Evolutionary conservation across 148 eudicot genomes (phyloP), one percentile per base, ranked within the genome.

Genomic region (Vaccinium darrowii): DNA sequence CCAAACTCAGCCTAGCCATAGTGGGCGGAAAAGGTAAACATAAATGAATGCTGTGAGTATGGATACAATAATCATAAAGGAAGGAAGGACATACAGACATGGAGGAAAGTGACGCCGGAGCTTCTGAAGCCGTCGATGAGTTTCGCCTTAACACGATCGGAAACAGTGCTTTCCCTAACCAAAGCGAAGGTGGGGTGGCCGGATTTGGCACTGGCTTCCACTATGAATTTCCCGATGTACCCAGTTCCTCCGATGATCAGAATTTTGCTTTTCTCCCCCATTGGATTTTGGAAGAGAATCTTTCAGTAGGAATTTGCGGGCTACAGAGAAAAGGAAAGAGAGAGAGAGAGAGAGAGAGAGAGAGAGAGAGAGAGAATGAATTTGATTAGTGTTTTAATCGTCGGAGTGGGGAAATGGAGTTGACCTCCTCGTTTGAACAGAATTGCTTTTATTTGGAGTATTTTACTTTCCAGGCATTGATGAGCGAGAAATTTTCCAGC

Each of bases 221-320:
- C 91, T 6, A 93, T 52, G 83, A 83, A 87, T 62, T 91, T 93
- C 2, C 96, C 96, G 18, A 93, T 88, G 92, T 91, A 84, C 18
- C 93, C 93, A 0, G 94, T 93, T 13, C 91, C 91, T 52, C 96
- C 96, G 0, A 93, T 89, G 82, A 93, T 84, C 86, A 93, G 76
- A 18, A 91, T 88, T 82, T 87, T 89, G 89, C 93, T 93, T 52
- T 89, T 90, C 50, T 88, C 90, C 0, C 82, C 87, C 89, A 87
- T 89, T 54, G 88, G 87, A 62, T 1, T 43, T 84, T 14, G 63
- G 36, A 7, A 50, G 18, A 78, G 65, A 54, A 23, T 21, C 33
- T n/a, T 49, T 23, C 58, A 21, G 65, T 47, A 8, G 51, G 4
- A 5, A 14, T 3, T 19, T 7, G 79, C 2, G 47, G 47, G 47